Evolutionary conservation across 768 basidiomycete species (phyloP).

Genomic region (Asterophora parasitica): DNA sequence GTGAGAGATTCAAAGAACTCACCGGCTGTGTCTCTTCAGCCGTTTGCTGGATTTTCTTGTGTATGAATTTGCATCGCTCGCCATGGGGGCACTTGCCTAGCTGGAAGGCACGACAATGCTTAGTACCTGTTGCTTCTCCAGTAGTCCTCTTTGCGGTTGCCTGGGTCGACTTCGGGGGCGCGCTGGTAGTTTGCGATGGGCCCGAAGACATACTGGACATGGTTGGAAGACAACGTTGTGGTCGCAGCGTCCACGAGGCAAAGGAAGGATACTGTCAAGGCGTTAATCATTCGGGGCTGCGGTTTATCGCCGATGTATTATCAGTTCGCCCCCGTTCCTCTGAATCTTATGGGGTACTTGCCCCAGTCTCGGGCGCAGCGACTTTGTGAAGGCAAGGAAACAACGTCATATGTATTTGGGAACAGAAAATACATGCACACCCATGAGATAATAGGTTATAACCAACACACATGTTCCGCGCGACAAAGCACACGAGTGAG

Average conservation of each 20-base stretch:
- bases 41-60: background rate
- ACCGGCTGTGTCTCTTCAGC: background rate
- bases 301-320: background rate
- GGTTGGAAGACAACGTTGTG: background rate
- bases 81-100: constrained; percentile 4
- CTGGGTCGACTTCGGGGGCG: background rate
- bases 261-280: background rate
- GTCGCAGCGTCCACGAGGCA: background rate
- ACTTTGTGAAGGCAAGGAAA: too few species aligned
- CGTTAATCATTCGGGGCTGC: background rate
- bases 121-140: background rate
- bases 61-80: constrained; percentile 3
- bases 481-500: background rate
- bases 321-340: too few species aligned
- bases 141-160: background rate
- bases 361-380: too few species aligned
- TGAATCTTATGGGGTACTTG: too few species aligned
- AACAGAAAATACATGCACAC: background rate
- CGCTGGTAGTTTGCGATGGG: background rate
- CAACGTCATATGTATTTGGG: background rate
- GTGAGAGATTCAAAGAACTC: background rate
- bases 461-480: background rate
- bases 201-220: background rate
- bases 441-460: background rate
- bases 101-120: background rate